A percentile compares a stretch with the other conserved stretches of the same genome.
phyloP scores from a whole-genome alignment of 2,329 filamentous ascomycete species.

The Colletotrichum sp. region DNA sequence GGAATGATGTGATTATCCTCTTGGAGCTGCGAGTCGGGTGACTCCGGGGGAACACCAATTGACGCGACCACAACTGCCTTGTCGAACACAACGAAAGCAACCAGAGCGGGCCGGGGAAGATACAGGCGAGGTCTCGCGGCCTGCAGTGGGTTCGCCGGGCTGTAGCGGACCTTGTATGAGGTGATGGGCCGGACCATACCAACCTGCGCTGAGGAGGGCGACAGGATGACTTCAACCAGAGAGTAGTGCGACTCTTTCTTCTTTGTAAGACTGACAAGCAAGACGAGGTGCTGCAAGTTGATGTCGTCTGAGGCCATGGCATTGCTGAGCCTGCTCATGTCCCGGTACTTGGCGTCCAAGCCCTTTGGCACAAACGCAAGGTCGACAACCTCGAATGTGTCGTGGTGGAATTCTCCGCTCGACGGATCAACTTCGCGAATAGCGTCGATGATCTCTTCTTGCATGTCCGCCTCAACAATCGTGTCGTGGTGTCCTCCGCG shows the following conservation, averaged over 20 bases:
- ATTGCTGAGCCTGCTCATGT: constrained; percentile 56
- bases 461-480: constrained; percentile 73
- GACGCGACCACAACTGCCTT: constrained; percentile 80
- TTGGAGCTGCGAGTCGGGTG: constrained; percentile 78
- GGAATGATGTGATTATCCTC: constrained; percentile 68
- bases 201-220: constrained; percentile 57
- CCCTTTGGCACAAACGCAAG: constrained; percentile 71
- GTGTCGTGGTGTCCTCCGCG: constrained; percentile 84
- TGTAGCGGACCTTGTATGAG: constrained; percentile 63
- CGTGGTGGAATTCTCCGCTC: constrained; percentile 52
- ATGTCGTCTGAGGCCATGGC: constrained; percentile 55
- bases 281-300: constrained; percentile 62
- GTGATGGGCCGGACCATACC: constrained; percentile 72
- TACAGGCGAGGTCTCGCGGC: constrained; percentile 68
- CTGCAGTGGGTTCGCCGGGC: constrained; percentile 43
- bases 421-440: constrained; percentile 61
- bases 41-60: constrained; percentile 69
- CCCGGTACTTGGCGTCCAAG: constrained; percentile 53
- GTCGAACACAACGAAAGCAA: constrained; percentile 83
- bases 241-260: constrained; percentile 68
- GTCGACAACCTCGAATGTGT: constrained; percentile 78
- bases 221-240: constrained; percentile 74
- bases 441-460: constrained; percentile 66
- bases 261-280: constrained; percentile 63
- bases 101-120: constrained; percentile 78